These are phyloP conservation scores for Brettanomyces sp. DNA, from an alignment of 805 yeast species.

Conservation along the genomic window DNA sequence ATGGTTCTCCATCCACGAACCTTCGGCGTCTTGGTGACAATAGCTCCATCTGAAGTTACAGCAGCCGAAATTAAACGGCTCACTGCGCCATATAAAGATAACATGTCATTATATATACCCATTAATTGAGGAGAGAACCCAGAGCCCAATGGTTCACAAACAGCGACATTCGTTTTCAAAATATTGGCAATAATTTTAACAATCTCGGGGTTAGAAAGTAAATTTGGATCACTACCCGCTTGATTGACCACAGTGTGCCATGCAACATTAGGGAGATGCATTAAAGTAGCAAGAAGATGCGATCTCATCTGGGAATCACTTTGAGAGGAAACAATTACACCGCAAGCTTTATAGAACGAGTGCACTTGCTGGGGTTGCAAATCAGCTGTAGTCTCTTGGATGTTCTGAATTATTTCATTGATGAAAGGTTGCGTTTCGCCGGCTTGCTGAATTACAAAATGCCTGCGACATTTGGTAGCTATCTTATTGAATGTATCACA, in stretches of 20 bases:
- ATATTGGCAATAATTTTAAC: constrained; percentile 90
- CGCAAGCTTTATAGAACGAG: constrained; percentile 96
- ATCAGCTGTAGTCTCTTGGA: constrained; percentile 82
- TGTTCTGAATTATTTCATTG: constrained; percentile 75
- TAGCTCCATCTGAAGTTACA: constrained; percentile 70
- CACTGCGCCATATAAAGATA: constrained; percentile 81
- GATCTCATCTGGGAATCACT: constrained; percentile 60
- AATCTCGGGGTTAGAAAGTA: constrained; percentile 67
- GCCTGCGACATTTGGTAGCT: constrained; percentile 89
- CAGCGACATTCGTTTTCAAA: constrained; percentile 91
- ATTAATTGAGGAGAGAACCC: constrained; percentile 85
- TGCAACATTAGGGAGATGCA: constrained; percentile 89
- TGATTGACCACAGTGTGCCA: constrained; percentile 86
- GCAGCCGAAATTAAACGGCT: constrained; percentile 75
- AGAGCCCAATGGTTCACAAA: constrained; percentile 90
- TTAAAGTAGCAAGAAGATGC: constrained; percentile 62
- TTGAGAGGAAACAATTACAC: constrained; percentile 85
- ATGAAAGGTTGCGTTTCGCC: constrained; percentile 87
- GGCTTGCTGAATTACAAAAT: constrained; percentile 80
- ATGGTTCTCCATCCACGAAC: constrained; percentile 94
- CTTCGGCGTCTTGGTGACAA: constrained; percentile 90
- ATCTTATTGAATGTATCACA: constrained; percentile 98
- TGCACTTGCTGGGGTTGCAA: constrained; percentile 96
- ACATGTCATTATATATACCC: constrained; percentile 78
- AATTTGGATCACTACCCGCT: constrained; percentile 74